Evolutionary conservation across 2,329 filamentous ascomycete genomes (phyloP), one percentile per base, ranked within the genome.

Genomic region (Chaetomiaceae sp.): DNA sequence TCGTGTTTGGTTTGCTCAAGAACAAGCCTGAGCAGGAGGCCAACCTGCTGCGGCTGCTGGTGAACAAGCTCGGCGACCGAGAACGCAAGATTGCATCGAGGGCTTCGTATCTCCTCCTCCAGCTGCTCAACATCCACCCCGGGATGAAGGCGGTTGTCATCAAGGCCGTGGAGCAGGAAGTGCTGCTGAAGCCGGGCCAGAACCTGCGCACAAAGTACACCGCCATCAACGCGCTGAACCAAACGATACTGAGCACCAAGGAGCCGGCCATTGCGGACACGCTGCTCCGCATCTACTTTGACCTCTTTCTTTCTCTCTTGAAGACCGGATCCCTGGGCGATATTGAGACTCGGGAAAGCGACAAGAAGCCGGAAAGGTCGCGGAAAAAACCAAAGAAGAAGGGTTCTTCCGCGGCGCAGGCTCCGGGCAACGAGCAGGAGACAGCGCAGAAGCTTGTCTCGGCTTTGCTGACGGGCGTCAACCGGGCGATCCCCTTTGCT

Each of bases 1-100:
- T 96, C 64, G 87, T 97, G 34, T 97, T 86, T 67, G 91, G 92
- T 59, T 76, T 99, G 36, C 75, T 99, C 57, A 94, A 90, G 69
- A 91, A 96, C 69, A 99, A 96, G 72, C 92, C 94, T 0, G 94
- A 99, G 70, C 94, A 99, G 67, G 94, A 99, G 70, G 87, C 92
- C 51, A 99, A 99, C 68, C 75, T 99, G 58, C 76, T 99, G 56
- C 85, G 92, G 50, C 76, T 99, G 52, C 74, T 99, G 54, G 90
- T 99, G 62, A 97, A 97, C 76, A 99, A 99, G 71, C 82, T 99
- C 23, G 92, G 95, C 63, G 94, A 99, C 67, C 89, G 88, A 40
- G 90, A 95, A 61, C 91, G 91, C 68, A 99, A 97, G 71, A 95
- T 99, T 64, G 87, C 94, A 1, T 99, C 94, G 4, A 84, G 91